A percentile compares a stretch with the other conserved stretches of the same genome.
Evolutionary conservation across 495 filamentous ascomycete genomes (phyloP).

Genomic region (Aspergillus saccharolyticus): DNA sequence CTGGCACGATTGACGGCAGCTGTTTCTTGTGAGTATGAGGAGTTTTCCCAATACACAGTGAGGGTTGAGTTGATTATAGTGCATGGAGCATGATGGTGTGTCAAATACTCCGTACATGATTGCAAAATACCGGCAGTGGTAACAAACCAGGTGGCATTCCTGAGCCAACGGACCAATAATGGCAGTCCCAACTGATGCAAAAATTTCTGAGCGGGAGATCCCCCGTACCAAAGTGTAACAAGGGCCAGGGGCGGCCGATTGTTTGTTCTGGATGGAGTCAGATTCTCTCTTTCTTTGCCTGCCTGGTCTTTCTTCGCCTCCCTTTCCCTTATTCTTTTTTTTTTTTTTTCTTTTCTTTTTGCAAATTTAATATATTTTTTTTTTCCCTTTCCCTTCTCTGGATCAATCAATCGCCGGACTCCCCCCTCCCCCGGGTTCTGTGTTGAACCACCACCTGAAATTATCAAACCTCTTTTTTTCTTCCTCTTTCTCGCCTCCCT

Average conservation of each 20-base stretch:
- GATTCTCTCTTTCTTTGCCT: not conserved
- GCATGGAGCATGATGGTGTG: not conserved
- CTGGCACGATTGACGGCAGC: not conserved
- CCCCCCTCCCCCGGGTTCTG: conserved; percentile 9
- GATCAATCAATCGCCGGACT: not conserved
- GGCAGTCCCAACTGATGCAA: not conserved
- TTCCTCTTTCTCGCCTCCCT: conserved; percentile 11
- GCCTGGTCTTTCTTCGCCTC: conserved; percentile 1
- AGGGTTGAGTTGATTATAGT: not conserved
- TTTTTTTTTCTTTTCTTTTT: no score
- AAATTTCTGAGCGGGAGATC: not conserved
- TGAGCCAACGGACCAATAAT: not conserved
- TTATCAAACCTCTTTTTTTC: conserved; percentile 11
- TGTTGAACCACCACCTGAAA: not conserved
- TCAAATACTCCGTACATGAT: no score
- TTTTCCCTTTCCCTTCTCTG: conserved; percentile 2
- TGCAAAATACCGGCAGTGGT: not conserved
- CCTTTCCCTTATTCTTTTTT: conserved; percentile 1
- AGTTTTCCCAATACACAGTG: no score
- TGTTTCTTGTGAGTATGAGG: not conserved
- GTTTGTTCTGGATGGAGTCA: not conserved
- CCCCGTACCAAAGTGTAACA: not conserved
- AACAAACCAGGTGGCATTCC: not conserved
- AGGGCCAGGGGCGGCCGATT: not conserved
- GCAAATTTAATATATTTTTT: conserved; percentile 9